These are phyloP conservation scores for Rubus parviflorus DNA, from an alignment of 306 rosid species.

Conservation along the genomic window DNA sequence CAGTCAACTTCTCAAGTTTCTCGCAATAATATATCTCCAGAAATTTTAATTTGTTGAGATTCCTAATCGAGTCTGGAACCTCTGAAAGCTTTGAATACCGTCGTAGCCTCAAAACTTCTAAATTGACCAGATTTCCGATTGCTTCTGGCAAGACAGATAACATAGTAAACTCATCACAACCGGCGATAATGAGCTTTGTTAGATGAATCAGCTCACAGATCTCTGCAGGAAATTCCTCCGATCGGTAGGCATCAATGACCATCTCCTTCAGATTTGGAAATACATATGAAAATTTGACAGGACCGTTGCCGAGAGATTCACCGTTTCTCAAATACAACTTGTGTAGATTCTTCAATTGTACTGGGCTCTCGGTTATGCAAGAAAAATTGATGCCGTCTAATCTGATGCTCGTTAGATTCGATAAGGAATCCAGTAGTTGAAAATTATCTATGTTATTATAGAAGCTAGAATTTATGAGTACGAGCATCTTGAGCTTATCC, in stretches of 20 bases:
- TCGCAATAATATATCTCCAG: slow-evolving; percentile 54
- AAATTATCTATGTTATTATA: slow-evolving; percentile 34
- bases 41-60: slow-evolving; percentile 31
- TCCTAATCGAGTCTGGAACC: slow-evolving; percentile 45
- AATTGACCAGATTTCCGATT: slow-evolving; percentile 38
- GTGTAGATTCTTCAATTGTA: slow-evolving; percentile 40
- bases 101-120: slow-evolving; percentile 47
- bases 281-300: slow-evolving; percentile 25
- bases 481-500: slow-evolving; percentile 39
- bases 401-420: slow-evolving; percentile 39
- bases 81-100: slow-evolving; percentile 34
- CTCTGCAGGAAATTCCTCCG: slow-evolving; percentile 34
- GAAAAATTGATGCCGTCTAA: slow-evolving; percentile 50
- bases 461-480: slow-evolving; percentile 39
- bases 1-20: slow-evolving; percentile 41
- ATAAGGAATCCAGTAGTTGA: slow-evolving; percentile 30
- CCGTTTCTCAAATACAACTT: slow-evolving; percentile 40
- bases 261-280: slow-evolving; percentile 47
- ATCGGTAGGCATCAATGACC: background rate
- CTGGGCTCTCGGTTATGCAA: slow-evolving; percentile 22
- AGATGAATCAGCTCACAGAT: slow-evolving; percentile 30
- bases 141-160: slow-evolving; percentile 44
- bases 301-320: background rate
- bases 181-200: slow-evolving; percentile 50
- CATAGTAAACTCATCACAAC: slow-evolving; percentile 52